Evolutionary conservation across 208 protist species (phyloP), one percentile per base, ranked within the genome.

Genomic region (Crithidia thermophila): DNA sequence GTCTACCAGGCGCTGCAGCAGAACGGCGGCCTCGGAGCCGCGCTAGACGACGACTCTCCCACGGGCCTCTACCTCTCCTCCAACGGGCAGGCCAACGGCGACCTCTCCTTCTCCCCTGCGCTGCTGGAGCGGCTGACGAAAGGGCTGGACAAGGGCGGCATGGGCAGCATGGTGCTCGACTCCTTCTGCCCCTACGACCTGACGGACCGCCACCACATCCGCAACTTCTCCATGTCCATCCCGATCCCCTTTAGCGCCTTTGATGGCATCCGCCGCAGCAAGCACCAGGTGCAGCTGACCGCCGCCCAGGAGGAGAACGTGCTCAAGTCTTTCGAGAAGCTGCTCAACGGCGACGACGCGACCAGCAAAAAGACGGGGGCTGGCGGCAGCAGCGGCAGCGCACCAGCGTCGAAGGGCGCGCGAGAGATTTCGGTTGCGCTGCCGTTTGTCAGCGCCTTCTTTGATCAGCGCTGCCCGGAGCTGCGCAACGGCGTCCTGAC

Each of bases 201-300:
- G 53, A 45, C 72, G 3, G 61, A 81, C 39, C 69, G 57, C 11
- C 69, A 74, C 43, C 75, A 82, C 49, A 81, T 90, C 25, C 84
- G 87, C 34, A 81, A 77, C 60, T 95, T 93, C 72, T 91, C 80
- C 62, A 93, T 77, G 43, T 76, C 82, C n/a, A 74, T 88, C 1
- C 82, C 82, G n/a, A 84, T 93, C 45, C 84, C 85, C 27, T 95
- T 89, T 52, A 82, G 72, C 61, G 78, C 79, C 27, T 95, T 95
- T 66, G 67, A 83, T 25, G 65, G 75, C 7, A 86, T 95, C n/a
- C 85, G 81, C 7, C 65, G 65, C 34, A 87, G 66, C 40, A 85
- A 77, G 27, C 67, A 80, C 37, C 70, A 73, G 39, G 81, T 93
- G 50, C 50, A 78, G 61, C 67, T 93, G 8, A 82, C 75, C n/a